Base-by-base conservation (phyloP, 225 moss, liverwort and hornwort genomes). In the Sphagnum contortum region DNA sequence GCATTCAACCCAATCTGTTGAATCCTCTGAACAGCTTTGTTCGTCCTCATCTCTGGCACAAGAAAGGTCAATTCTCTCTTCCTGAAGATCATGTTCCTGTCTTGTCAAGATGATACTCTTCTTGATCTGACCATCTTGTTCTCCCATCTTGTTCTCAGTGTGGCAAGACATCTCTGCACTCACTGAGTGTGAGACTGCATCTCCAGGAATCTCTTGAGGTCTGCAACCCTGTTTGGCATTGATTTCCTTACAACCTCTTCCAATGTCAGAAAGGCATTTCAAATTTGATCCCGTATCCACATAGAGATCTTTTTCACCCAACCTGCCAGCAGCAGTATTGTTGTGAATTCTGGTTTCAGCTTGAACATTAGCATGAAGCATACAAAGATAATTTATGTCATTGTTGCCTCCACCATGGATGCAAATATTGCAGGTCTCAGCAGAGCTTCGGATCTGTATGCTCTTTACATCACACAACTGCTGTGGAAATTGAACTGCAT, bases 331-430 rank as follows among this genome's bases (percentile, higher is more conserved):
- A 29, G 29, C 1, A 29, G 29, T 29, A 13, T 48, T 8, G 11
- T 4, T 46, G 46, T 29, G 29, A 29, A 29, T 29, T 29, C 29
- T 29, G 29, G 62, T 2, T 55, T 11, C 9, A 45, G 6, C 3
- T 4, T 57, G 66, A 6, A 13, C 48, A 50, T 49, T 69, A 56
- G 74, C 75, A 54, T 87, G 90, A 9, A 77, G 65, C 54, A 90
- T 93, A 68, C 86, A 86, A 3, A 93, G 69, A 61, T 93, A 93
- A 60, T 93, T 90, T 3, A 67, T 77, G 65, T 88, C 90, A 12
- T 69, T 72, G 71, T 84, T 77, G 53, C 80, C 70, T 66, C 82
- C 88, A 62, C 62, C 79, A 49, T 82, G 80, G 55, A 82, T 78
- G 49, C 88, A 90, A 57, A 82, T 71, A 72, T 93, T 90, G 67